Evolutionary conservation across 1,284 basidiomycete genomes (phyloP).

Genomic region (Fereydounia khargensis): DNA sequence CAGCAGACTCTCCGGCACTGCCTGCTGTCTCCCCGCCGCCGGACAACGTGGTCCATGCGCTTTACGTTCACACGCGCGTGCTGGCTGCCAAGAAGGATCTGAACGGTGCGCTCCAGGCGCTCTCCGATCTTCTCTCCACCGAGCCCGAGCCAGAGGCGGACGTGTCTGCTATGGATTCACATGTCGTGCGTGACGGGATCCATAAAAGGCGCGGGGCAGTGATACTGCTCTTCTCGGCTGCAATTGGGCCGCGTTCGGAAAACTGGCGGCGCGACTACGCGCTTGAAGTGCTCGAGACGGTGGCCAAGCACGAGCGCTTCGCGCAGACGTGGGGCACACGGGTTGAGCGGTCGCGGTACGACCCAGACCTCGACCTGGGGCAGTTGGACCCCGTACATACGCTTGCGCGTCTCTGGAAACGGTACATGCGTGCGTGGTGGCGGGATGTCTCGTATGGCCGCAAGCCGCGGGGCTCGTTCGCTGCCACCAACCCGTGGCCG

Average conservation of each 20-base stretch:
- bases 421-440: constrained; percentile 18
- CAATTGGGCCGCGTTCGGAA: constrained; percentile 1
- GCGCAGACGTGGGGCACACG: constrained; percentile 4
- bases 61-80: not conserved
- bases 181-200: constrained; percentile 1
- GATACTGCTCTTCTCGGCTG: constrained; percentile 12
- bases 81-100: not conserved
- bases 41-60: not conserved
- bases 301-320: constrained; percentile 1
- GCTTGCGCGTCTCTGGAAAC: constrained; percentile 16
- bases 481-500: constrained; percentile 13
- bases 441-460: not conserved
- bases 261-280: constrained; percentile 2
- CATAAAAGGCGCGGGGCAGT: constrained; percentile 16
- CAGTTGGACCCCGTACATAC: constrained; percentile 1
- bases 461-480: constrained; percentile 2
- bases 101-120: not conserved
- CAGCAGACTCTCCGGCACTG: not conserved
- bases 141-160: not conserved
- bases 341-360: constrained; percentile 1
- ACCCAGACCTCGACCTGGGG: not conserved
- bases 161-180: constrained; percentile 1
- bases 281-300: constrained; percentile 6
- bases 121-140: not conserved
- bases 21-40: not conserved